Percentiles rank a stretch among this genome's conserved stretches.
Evolutionary conservation across 805 yeast species (phyloP).

Genomic region (Candida schatavii): DNA sequence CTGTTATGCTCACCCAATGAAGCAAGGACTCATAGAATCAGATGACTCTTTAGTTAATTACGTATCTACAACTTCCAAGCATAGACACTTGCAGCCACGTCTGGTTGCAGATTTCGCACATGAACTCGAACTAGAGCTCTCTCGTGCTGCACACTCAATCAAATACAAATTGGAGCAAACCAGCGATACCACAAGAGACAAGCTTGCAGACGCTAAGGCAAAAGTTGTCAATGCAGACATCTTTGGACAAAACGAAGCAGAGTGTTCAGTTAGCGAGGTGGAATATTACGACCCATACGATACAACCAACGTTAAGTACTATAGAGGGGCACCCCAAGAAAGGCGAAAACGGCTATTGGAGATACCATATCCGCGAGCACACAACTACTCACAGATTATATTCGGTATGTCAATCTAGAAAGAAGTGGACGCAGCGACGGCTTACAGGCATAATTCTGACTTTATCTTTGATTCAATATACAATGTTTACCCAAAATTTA

Average conservation of each 20-base stretch:
- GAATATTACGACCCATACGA: slow-evolving; percentile 3
- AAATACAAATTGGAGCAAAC: slow-evolving; percentile 2
- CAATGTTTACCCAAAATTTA: neutral
- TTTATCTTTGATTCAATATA: neutral
- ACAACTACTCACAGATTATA: slow-evolving; percentile 1
- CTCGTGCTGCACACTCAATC: neutral
- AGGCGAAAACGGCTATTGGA: neutral
- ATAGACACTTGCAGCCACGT: too few species aligned
- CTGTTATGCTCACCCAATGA: too few species aligned
- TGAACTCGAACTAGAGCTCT: neutral
- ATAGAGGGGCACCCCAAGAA: neutral
- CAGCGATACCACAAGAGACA: neutral
- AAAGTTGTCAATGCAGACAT: neutral
- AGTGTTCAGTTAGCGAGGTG: neutral
- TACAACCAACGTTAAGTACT: neutral
- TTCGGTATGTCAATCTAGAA: too few species aligned
- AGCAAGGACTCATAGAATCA: too few species aligned
- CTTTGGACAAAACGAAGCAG: neutral
- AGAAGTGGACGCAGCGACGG: too few species aligned
- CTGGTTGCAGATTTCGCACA: too few species aligned
- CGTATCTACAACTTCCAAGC: too few species aligned
- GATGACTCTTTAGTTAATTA: too few species aligned
- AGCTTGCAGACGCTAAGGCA: slow-evolving; percentile 1
- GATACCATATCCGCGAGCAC: neutral
- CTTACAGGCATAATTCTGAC: too few species aligned